Base-by-base conservation (phyloP, 148 eudicot species). In the Heliamphora exappendiculata region DNA sequence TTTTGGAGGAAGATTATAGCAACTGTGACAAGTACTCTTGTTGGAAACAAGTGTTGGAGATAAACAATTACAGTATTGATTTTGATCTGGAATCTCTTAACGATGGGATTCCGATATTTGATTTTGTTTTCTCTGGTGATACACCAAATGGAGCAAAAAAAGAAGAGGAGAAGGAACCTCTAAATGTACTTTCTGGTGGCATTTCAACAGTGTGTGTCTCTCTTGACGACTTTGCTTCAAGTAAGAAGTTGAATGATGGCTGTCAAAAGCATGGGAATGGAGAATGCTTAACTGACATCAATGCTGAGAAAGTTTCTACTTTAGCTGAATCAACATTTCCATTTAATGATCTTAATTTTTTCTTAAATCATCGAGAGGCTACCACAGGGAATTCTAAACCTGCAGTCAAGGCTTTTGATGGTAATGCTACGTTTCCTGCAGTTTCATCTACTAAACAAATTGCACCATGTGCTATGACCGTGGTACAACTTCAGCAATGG, bases 341-440 rank as follows among this genome's bases (percentile, higher is more conserved):
- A 67, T 84, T 88, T 58, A 82, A 79, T 79, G 89, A 92, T 78
- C 97, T 92, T 60, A 89, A 90, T 50, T 92, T 86, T 80, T 90
- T 90, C 80, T 76, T 90, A 64, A 88, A 90, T 85, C 93, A 89
- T 41, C 77, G 42, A 53, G 85, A 83, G 78, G 78, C 82, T 80
- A 62, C 77, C 24, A 70, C 36, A 42, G 78, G 70, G 42, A 70
- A 37, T 78, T 60, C 53, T 47, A 84, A 79, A 76, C 78, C 66
- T 70, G 81, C 73, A 59, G 28, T 54, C 41, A 82, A 80, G 77
- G 67, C 67, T 74, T 45, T 72, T 70, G 78, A 83, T 81, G 63
- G 74, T 54, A 74, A 79, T 33, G 33, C 81, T 66, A 24, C 34
- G 78, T 33, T 59, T 74, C 81, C 81, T 67, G 83, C 74, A 57